Evolutionary conservation across 805 yeast species (phyloP).

Genomic region (Yarrowia sp.): DNA sequence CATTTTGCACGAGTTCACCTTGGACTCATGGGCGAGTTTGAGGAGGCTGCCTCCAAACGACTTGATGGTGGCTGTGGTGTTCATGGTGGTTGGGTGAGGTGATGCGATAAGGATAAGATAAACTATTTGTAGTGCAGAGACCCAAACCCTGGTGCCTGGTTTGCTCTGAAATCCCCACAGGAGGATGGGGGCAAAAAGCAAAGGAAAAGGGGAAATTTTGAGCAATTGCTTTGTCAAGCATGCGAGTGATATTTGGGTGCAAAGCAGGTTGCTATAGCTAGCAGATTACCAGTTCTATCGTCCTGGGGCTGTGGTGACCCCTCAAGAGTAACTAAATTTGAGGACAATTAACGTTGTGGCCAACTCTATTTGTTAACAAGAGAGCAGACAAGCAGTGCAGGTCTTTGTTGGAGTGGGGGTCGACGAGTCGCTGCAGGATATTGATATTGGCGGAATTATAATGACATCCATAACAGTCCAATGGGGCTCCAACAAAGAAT

Average conservation of each 20-base stretch:
- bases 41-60: conserved; percentile 72
- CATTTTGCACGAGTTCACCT: conserved; percentile 67
- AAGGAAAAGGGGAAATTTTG: not conserved
- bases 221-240: no score
- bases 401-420: conserved; percentile 8
- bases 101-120: conserved; percentile 7
- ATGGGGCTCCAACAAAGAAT: no score
- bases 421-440: no score
- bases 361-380: not conserved
- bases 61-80: conserved; percentile 46
- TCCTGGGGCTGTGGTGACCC: no score
- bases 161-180: conserved; percentile 19
- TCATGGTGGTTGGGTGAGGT: not conserved
- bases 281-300: no score
- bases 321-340: no score
- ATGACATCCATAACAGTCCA: no score
- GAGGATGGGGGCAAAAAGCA: no score
- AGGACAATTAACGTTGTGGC: not conserved
- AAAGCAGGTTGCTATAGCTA: no score
- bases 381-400: not conserved
- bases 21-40: conserved; percentile 74
- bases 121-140: not conserved
- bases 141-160: not conserved
- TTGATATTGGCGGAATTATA: no score
- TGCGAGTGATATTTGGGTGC: no score